These are phyloP conservation scores for Xerophyta viscosa DNA, from an alignment of 106 monocot genomes.

Conservation along the genomic window DNA sequence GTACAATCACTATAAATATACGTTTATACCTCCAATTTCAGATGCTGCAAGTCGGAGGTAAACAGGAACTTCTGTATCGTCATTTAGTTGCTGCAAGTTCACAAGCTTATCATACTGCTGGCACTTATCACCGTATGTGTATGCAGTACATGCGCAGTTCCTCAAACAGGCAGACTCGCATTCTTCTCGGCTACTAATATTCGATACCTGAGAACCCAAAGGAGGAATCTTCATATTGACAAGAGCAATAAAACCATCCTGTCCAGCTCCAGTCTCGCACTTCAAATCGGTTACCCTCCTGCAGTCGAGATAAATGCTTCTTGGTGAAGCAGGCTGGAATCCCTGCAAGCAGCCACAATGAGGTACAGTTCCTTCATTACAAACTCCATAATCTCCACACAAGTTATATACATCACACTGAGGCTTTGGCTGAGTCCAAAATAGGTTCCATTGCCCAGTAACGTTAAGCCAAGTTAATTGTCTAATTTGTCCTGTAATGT, in stretches of 20 bases:
- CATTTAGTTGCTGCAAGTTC: background rate
- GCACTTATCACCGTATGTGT: conserved; percentile 4
- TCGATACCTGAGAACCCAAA: background rate
- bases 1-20: no score
- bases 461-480: conserved; percentile 5
- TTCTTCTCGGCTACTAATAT: background rate
- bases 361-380: background rate
- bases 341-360: conserved; percentile 9
- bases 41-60: conserved; percentile 21
- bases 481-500: conserved; percentile 7
- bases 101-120: conserved; percentile 2
- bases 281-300: conserved; percentile 2
- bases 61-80: background rate
- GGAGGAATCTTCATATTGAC: background rate
- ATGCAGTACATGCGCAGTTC: conserved; percentile 16
- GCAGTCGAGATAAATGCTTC: no score
- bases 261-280: conserved; percentile 9
- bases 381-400: conserved; percentile 15
- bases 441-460: conserved; percentile 1
- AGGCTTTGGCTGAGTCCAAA: conserved; percentile 13
- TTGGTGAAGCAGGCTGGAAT: background rate
- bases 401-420: conserved; percentile 10
- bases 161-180: conserved; percentile 10
- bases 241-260: background rate
- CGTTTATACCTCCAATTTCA: no score